A percentile compares a stretch with the other conserved stretches of the same genome.
Evolutionary conservation across 169 alveolate species (phyloP).

Genomic region (Plasmodium yoelii): DNA sequence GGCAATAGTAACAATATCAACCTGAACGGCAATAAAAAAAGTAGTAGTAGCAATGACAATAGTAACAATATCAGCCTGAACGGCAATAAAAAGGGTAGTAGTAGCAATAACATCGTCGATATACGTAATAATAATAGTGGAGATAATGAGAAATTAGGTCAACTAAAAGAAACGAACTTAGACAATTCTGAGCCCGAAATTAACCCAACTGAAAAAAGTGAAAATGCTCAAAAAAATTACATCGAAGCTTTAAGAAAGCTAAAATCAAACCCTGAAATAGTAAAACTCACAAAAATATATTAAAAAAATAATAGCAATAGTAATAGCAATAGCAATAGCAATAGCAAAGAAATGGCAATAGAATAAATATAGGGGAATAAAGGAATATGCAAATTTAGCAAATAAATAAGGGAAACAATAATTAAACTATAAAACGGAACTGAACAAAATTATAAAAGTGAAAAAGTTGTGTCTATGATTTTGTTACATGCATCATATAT

Average conservation of each 20-base stretch:
- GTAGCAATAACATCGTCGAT: too few relatives aligned
- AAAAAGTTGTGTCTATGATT: neutral
- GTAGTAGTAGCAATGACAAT: too few relatives aligned
- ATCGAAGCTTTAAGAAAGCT: conserved; percentile 25
- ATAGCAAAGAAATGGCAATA: neutral
- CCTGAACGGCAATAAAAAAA: too few relatives aligned
- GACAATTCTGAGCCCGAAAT: neutral
- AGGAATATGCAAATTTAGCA: too few relatives aligned
- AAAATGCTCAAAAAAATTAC: conserved; percentile 26
- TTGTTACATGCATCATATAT: neutral
- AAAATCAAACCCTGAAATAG: conserved; percentile 69
- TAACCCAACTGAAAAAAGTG: conserved; percentile 3
- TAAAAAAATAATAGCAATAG: neutral
- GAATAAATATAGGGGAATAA: neutral
- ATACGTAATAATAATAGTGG: neutral
- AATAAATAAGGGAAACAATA: too few relatives aligned
- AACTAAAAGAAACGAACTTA: neutral
- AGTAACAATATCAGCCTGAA: too few relatives aligned
- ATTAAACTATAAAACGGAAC: too few relatives aligned
- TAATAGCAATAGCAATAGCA: neutral
- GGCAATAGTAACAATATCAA: too few relatives aligned
- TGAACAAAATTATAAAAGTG: too few relatives aligned
- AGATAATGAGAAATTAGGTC: neutral
- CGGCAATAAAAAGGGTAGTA: too few relatives aligned
- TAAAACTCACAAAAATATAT: conserved; percentile 11